Conservation (phyloP, 306 rosid species). For the Castanea sativa region DNA sequence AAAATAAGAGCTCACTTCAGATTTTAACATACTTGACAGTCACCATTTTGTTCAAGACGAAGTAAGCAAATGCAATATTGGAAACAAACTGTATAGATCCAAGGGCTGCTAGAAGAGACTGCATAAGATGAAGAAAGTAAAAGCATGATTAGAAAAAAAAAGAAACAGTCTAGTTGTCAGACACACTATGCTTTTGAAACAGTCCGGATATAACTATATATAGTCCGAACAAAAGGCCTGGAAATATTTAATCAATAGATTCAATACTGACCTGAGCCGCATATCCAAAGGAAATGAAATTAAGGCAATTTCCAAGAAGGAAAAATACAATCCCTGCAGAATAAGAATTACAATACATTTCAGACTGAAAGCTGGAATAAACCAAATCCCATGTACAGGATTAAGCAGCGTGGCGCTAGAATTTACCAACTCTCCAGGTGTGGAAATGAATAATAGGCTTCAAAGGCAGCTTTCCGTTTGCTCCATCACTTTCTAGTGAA, state of each 20-base stretch:
- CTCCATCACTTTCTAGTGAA: conserved; percentile 66
- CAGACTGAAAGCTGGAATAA: conserved; percentile 16
- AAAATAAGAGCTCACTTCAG: conserved; percentile 31
- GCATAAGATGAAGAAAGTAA: conserved; percentile 26
- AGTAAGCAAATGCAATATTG: conserved; percentile 94
- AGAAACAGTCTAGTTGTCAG: neutral
- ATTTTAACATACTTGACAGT: conserved; percentile 78
- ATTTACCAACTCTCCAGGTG: conserved; percentile 91
- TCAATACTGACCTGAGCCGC: conserved; percentile 83
- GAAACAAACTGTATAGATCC: conserved; percentile 97
- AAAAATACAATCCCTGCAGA: conserved; percentile 81
- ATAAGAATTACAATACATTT: conserved; percentile 6
- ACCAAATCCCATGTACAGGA: conserved; percentile 20
- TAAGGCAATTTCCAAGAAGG: conserved; percentile 85
- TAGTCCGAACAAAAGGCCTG: neutral
- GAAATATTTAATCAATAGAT: conserved; percentile 1
- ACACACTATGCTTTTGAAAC: neutral
- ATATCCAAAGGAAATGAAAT: conserved; percentile 91
- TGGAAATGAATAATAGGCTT: conserved; percentile 82
- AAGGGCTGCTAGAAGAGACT: conserved; percentile 98
- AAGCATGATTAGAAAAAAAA: neutral
- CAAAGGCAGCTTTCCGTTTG: conserved; percentile 59
- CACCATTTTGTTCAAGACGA: conserved; percentile 90
- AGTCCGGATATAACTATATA: conserved; percentile 16
- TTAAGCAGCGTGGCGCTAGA: conserved; percentile 17